Conservation (phyloP, 805 yeast genomes). For the Hermanozyma aechmeae region DNA sequence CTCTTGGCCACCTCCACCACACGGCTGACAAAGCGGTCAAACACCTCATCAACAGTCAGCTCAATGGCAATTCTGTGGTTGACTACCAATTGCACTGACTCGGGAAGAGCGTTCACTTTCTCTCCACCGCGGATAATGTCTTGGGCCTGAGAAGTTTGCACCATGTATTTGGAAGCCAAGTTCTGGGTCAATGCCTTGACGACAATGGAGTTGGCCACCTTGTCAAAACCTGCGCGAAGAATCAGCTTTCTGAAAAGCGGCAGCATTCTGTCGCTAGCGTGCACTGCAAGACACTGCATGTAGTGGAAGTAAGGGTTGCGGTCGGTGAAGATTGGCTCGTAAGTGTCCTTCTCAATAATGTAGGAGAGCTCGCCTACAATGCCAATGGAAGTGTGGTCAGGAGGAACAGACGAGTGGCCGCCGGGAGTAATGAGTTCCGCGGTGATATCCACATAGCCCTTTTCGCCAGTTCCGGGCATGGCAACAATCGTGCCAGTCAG, state of each 20-base stretch:
- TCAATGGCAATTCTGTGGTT: constrained; percentile 63
- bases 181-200: constrained; percentile 15
- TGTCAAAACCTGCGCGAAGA: constrained; percentile 24
- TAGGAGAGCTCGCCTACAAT: neutral
- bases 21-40: constrained; percentile 26
- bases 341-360: constrained; percentile 50
- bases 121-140: constrained; percentile 66
- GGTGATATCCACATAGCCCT: constrained; percentile 36
- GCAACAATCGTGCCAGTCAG: constrained; percentile 49
- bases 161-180: constrained; percentile 23
- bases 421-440: constrained; percentile 53
- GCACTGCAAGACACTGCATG: constrained; percentile 57
- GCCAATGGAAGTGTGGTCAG: constrained; percentile 70
- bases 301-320: constrained; percentile 52
- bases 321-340: constrained; percentile 33
- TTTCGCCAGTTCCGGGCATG: constrained; percentile 36
- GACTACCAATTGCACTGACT: constrained; percentile 40
- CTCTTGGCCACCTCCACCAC: constrained; percentile 35
- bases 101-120: constrained; percentile 73
- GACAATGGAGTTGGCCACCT: constrained; percentile 24
- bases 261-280: constrained; percentile 23
- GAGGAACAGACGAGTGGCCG: constrained; percentile 78
- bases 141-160: constrained; percentile 59
- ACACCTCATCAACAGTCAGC: constrained; percentile 34
- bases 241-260: constrained; percentile 18